Base-by-base conservation (phyloP, 495 filamentous ascomycete species). In the Lophium mytilinum region DNA sequence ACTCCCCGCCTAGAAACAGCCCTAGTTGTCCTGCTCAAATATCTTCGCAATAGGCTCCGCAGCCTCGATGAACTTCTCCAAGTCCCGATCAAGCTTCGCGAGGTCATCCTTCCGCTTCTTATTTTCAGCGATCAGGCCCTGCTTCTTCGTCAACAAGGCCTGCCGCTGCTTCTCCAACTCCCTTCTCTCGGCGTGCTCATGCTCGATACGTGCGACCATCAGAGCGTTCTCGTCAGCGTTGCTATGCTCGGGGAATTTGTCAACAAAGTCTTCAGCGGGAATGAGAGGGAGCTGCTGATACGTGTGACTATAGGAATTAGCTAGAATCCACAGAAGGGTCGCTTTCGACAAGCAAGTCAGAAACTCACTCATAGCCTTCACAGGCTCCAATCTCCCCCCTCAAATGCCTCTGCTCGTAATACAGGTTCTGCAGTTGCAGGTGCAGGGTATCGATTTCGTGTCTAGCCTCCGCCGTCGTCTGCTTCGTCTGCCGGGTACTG, bases 101-200 rank as follows among this genome's bases (percentile, higher is more conserved):
- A 98, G 73, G 67, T 98, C 89, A 53, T 96, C 91, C 69, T 93
- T 92, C 50, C 91, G 78, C 73, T 89, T 95, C 76, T 95, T 95
- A 65, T 96, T 96, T 65, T 96, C 91, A 6, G 88, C 85, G 53
- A 94, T 94, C 53, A 98, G 76, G 49, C 83, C 85, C 69, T 95
- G 89, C 67, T 98, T 98, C 68, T 86, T 83, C 76, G 89, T 92
- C 52, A 96, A 72, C 24, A 96, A 76, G 60, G 85, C 87, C 70
- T 90, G 89, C 39, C 94, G 80, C 56, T 87, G 84, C 70, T 89
- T 86, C 66, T 98, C 94, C 9, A 97, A 76, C 19, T 85, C 81
- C 73, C 95, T 86, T 15, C 93, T 85, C 60, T 92, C 89, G 35
- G 78, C 78, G 61, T 90, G 82, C 72, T 98, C 93, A 70, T 96